These are phyloP conservation scores for Stachybotrys chlorohalonatus DNA, from an alignment of 2,329 filamentous ascomycete genomes.

Conservation along the genomic window DNA sequence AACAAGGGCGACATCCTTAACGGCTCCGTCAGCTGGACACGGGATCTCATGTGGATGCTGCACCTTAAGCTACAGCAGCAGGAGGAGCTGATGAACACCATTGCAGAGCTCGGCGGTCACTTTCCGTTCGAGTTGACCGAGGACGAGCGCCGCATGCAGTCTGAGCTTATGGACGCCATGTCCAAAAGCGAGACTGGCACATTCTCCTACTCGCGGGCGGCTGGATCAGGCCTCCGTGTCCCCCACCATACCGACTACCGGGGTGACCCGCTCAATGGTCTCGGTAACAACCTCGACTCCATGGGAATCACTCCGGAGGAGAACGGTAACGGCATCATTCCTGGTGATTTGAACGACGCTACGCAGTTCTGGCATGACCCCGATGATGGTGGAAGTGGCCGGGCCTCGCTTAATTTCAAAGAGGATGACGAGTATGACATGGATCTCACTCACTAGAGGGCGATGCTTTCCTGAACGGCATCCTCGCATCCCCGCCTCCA, in stretches of 20 bases:
- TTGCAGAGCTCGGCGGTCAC: conserved; percentile 61
- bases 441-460: conserved; percentile 46
- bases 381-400: conserved; percentile 63
- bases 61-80: conserved; percentile 85
- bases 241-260: conserved; percentile 89
- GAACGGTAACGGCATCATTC: conserved; percentile 24
- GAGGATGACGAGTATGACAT: conserved; percentile 92
- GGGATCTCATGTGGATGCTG: conserved; percentile 95
- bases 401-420: conserved; percentile 66
- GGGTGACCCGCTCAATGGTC: conserved; percentile 60
- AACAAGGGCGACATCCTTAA: conserved; percentile 99
- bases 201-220: conserved; percentile 78
- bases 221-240: conserved; percentile 79
- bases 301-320: conserved; percentile 30
- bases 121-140: conserved; percentile 80
- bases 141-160: conserved; percentile 92
- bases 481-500: background rate
- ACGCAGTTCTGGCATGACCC: conserved; percentile 58
- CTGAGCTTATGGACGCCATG: conserved; percentile 80
- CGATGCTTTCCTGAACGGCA: background rate
- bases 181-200: conserved; percentile 65
- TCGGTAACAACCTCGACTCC: conserved; percentile 24
- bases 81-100: conserved; percentile 71
- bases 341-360: conserved; percentile 38
- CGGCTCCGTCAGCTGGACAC: conserved; percentile 91